A percentile compares a stretch with the other conserved stretches of the same genome.
Evolutionary conservation across 2,329 filamentous ascomycete species (phyloP).

Genomic region (Fusarium scirpi): DNA sequence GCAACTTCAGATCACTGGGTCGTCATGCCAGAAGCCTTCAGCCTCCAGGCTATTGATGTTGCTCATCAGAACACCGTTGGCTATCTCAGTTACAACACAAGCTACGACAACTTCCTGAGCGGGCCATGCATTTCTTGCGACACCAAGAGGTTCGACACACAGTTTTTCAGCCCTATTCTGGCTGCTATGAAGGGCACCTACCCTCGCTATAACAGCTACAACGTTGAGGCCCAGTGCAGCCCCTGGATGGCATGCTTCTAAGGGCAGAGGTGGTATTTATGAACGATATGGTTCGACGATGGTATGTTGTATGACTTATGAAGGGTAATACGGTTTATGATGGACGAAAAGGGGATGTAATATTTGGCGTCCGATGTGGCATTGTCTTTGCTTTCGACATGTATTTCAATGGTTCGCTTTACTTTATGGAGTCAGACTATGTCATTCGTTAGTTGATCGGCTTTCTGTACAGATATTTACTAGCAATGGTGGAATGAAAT

Average conservation of each 20-base stretch:
- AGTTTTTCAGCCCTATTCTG: conserved; percentile 55
- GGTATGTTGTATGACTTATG: conserved; percentile 16
- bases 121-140: conserved; percentile 55
- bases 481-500: background rate
- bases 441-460: background rate
- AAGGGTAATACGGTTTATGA: conserved; percentile 6
- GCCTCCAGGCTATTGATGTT: conserved; percentile 51
- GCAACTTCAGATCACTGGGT: conserved; percentile 52
- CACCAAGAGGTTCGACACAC: conserved; percentile 51
- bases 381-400: conserved; percentile 36
- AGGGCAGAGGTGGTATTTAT: background rate
- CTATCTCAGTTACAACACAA: conserved; percentile 54
- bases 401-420: conserved; percentile 33
- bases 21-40: conserved; percentile 56
- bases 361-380: conserved; percentile 37
- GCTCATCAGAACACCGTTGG: conserved; percentile 51
- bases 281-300: conserved; percentile 11
- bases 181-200: conserved; percentile 55
- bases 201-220: conserved; percentile 55
- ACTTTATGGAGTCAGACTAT: conserved; percentile 14
- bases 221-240: conserved; percentile 53
- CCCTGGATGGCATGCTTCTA: conserved; percentile 55
- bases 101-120: conserved; percentile 53
- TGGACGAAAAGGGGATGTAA: conserved; percentile 11
- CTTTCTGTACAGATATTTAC: background rate